Evolutionary conservation across 805 yeast genomes (phyloP).

Genomic region (Starmerella bacillaris): DNA sequence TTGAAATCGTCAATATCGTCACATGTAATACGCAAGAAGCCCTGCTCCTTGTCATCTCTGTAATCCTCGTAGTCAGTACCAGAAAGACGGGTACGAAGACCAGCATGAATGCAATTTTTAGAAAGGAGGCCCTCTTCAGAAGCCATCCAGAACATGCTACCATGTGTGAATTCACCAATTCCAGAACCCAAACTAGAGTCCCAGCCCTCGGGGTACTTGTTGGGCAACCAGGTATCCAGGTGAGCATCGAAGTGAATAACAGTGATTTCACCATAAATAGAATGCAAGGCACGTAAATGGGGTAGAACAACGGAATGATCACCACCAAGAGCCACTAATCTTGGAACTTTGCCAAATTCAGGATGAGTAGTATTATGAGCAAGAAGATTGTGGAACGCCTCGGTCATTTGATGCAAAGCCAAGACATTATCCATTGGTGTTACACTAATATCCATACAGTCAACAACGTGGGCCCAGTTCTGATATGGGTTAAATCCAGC

Average conservation of each 20-base stretch:
- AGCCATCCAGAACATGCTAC: conserved; percentile 77
- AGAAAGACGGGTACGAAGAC: conserved; percentile 53
- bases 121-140: conserved; percentile 44
- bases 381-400: conserved; percentile 38
- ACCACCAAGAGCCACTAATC: conserved; percentile 60
- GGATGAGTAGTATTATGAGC: conserved; percentile 19
- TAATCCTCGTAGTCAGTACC: conserved; percentile 45
- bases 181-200: conserved; percentile 29
- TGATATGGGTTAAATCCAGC: conserved; percentile 46
- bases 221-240: conserved; percentile 70
- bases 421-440: conserved; percentile 49
- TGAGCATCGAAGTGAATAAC: conserved; percentile 76
- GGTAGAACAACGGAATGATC: conserved; percentile 67
- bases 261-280: conserved; percentile 47
- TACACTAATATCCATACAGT: conserved; percentile 54
- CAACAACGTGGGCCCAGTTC: conserved; percentile 36
- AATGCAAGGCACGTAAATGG: conserved; percentile 44
- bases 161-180: conserved; percentile 52
- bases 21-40: conserved; percentile 50
- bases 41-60: conserved; percentile 46
- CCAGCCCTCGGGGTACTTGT: conserved; percentile 63
- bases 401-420: conserved; percentile 45
- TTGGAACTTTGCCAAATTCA: conserved; percentile 29
- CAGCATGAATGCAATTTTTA: conserved; percentile 52
- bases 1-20: conserved; percentile 62